phyloP scores from a whole-genome alignment of 495 filamentous ascomycete species.

The Penicillium steckii region DNA sequence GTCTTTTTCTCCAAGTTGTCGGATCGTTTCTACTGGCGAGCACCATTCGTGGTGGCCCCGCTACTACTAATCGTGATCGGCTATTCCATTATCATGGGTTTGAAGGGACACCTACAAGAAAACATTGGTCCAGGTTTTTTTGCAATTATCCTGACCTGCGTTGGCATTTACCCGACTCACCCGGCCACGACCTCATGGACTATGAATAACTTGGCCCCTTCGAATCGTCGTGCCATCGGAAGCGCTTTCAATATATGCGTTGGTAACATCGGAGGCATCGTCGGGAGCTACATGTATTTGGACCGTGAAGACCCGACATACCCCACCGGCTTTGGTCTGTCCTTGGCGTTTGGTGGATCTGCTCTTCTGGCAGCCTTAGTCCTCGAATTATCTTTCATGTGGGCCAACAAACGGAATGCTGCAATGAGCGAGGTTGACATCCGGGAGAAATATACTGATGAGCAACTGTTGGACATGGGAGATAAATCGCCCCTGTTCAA shows the following conservation, averaged over 20 bases:
- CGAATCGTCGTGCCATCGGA: constrained; percentile 34
- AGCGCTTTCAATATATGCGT: constrained; percentile 36
- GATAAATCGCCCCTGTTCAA: constrained; percentile 42
- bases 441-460: constrained; percentile 30
- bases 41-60: constrained; percentile 36
- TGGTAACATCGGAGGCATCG: constrained; percentile 35
- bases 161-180: constrained; percentile 41
- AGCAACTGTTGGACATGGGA: constrained; percentile 40
- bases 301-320: constrained; percentile 29
- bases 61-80: constrained; percentile 25
- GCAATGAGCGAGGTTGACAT: constrained; percentile 29
- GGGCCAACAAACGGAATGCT: constrained; percentile 23
- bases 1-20: constrained; percentile 31
- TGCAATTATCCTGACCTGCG: constrained; percentile 34
- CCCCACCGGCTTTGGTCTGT: constrained; percentile 32
- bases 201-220: constrained; percentile 36
- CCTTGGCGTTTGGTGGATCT: constrained; percentile 22
- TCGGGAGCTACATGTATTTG: constrained; percentile 37
- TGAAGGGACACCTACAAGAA: constrained; percentile 26
- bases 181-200: constrained; percentile 37
- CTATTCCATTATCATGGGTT: constrained; percentile 28
- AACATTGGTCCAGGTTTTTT: constrained; percentile 33
- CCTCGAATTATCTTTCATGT: constrained; percentile 19
- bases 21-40: constrained; percentile 38
- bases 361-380: constrained; percentile 20